Percentiles rank a stretch among this genome's conserved stretches.
Conservation (phyloP, 2,329 filamentous ascomycete species). For the Thielaviopsis ethacetica region DNA sequence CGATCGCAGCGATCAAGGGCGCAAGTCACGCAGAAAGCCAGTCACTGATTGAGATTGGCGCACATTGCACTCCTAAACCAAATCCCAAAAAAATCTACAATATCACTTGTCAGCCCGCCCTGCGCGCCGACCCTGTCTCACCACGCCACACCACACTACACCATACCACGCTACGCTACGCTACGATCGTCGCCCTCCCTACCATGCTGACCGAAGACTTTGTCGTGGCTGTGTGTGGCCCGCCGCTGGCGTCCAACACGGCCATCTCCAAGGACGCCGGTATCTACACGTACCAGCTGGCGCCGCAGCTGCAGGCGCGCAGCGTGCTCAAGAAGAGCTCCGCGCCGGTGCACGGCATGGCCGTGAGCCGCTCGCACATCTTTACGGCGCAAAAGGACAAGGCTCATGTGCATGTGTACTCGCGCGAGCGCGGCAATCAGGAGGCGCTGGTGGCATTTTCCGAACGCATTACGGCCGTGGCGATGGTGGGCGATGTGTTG, state of each 20-base stretch:
- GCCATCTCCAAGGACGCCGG: conserved; percentile 62
- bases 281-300: conserved; percentile 71
- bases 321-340: conserved; percentile 84
- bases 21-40: neutral
- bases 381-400: conserved; percentile 88
- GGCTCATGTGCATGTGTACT: conserved; percentile 86
- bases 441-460: conserved; percentile 79
- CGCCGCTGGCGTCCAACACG: conserved; percentile 43
- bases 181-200: too few relatives aligned
- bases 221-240: conserved; percentile 40
- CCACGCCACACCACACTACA: too few relatives aligned
- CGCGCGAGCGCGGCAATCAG: conserved; percentile 64
- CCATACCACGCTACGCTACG: too few relatives aligned
- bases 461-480: conserved; percentile 67
- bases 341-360: conserved; percentile 60
- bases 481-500: conserved; percentile 55
- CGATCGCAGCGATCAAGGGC: neutral
- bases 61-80: neutral
- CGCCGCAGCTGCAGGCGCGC: conserved; percentile 60
- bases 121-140: neutral
- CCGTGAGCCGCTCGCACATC: conserved; percentile 64
- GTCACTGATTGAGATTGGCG: neutral
- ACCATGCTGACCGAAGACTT: conserved; percentile 45
- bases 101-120: neutral
- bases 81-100: too few relatives aligned